These are phyloP conservation scores for Yamadazyma buinensis DNA, from an alignment of 1,139 yeast genomes.

Conservation along the genomic window DNA sequence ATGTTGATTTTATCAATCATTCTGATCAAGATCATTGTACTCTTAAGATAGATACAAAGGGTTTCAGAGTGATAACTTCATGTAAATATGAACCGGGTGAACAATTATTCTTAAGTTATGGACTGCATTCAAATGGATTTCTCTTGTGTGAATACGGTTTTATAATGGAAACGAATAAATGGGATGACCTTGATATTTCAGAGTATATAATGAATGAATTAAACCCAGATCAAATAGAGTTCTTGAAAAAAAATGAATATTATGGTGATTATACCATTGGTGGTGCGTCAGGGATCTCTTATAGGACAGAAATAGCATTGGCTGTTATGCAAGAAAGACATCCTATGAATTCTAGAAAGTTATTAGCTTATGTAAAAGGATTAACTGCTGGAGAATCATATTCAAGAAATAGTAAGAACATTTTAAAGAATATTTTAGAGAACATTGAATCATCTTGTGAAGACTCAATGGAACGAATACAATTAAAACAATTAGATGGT, in stretches of 20 bases:
- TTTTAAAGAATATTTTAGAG: slow-evolving; percentile 26
- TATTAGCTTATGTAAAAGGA: slow-evolving; percentile 34
- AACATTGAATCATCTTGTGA: too few species aligned
- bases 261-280: slow-evolving; percentile 71
- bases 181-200: slow-evolving; percentile 72
- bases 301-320: slow-evolving; percentile 71
- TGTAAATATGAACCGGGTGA: slow-evolving; percentile 37
- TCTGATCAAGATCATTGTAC: slow-evolving; percentile 51
- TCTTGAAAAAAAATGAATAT: slow-evolving; percentile 52
- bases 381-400: slow-evolving; percentile 43
- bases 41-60: slow-evolving; percentile 42
- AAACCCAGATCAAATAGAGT: slow-evolving; percentile 35
- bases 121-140: slow-evolving; percentile 83
- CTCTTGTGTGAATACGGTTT: slow-evolving; percentile 87
- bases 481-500: neutral
- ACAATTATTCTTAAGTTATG: slow-evolving; percentile 74
- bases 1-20: slow-evolving; percentile 86
- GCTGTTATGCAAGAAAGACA: slow-evolving; percentile 52
- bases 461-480: neutral
- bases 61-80: slow-evolving; percentile 50
- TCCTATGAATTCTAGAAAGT: slow-evolving; percentile 29
- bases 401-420: slow-evolving; percentile 24
- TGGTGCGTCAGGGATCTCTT: slow-evolving; percentile 51
- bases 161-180: slow-evolving; percentile 48
- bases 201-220: slow-evolving; percentile 33